These are phyloP conservation scores for Rhizopogon vulgaris DNA, from an alignment of 768 basidiomycete species.

Conservation along the genomic window DNA sequence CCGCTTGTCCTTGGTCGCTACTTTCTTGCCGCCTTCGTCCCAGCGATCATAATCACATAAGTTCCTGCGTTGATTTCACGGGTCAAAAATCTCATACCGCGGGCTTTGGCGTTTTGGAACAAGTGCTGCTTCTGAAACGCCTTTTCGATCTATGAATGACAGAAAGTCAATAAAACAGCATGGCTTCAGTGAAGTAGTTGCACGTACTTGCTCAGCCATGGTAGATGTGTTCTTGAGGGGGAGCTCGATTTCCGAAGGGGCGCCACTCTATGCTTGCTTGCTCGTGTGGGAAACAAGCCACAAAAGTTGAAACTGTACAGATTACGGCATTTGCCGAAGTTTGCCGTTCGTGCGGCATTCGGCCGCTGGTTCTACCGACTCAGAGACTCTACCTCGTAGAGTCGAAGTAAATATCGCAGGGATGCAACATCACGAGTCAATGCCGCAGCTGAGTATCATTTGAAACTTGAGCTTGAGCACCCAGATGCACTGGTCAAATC, in stretches of 20 bases:
- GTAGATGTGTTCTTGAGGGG: slow-evolving; percentile 15
- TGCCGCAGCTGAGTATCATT: not conserved
- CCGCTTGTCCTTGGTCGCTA: slow-evolving; percentile 90
- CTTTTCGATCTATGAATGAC: slow-evolving; percentile 73
- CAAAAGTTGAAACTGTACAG: slow-evolving; percentile 35
- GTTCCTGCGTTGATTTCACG: slow-evolving; percentile 3
- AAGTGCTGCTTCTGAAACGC: slow-evolving; percentile 96
- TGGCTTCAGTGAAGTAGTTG: not conserved
- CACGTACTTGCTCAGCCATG: slow-evolving; percentile 60
- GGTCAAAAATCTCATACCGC: slow-evolving; percentile 53
- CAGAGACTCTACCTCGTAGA: no score
- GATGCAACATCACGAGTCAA: not conserved
- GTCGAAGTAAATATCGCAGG: no score
- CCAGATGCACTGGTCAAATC: no score
- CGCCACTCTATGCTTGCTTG: not conserved
- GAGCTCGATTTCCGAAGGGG: slow-evolving; percentile 3
- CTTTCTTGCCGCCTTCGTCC: slow-evolving; percentile 71
- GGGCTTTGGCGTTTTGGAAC: slow-evolving; percentile 95
- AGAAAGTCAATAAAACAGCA: not conserved
- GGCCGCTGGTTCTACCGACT: not conserved
- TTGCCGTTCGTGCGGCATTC: slow-evolving; percentile 16
- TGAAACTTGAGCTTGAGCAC: not conserved
- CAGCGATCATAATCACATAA: slow-evolving; percentile 6
- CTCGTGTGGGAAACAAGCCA: slow-evolving; percentile 29
- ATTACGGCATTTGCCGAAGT: slow-evolving; percentile 17